Conservation (phyloP, 2,329 filamentous ascomycete species). For the Coniochaeta hoffmannii region DNA sequence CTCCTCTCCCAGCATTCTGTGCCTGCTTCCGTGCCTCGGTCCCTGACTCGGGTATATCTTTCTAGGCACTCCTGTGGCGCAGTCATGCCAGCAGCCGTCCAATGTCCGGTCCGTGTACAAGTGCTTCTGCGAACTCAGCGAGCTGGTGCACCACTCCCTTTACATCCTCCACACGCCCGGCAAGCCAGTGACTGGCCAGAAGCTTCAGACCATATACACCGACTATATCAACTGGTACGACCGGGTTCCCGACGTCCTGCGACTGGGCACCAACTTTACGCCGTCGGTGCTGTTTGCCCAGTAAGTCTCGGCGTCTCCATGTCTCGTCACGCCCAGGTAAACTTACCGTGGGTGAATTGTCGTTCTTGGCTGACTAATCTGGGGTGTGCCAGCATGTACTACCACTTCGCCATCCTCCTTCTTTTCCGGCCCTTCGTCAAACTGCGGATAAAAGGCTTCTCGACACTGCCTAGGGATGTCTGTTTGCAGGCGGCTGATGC, state of each 20-base stretch:
- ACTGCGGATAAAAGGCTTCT: slow-evolving; percentile 53
- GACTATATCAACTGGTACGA: slow-evolving; percentile 68
- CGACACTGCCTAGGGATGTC: slow-evolving; percentile 56
- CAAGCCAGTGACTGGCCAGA: slow-evolving; percentile 54
- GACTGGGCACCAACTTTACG: slow-evolving; percentile 61
- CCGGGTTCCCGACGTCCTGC: slow-evolving; percentile 54
- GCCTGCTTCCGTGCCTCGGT: no score
- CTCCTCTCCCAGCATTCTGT: not conserved
- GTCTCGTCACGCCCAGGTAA: no score
- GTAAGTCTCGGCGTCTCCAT: no score
- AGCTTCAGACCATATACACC: slow-evolving; percentile 56
- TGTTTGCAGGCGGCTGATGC: slow-evolving; percentile 56
- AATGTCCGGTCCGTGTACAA: slow-evolving; percentile 63
- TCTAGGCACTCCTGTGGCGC: slow-evolving; percentile 43
- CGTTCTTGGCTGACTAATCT: slow-evolving; percentile 1
- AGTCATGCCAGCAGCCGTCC: slow-evolving; percentile 53
- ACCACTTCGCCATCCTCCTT: slow-evolving; percentile 63
- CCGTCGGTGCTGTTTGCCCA: slow-evolving; percentile 68
- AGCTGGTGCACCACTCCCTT: slow-evolving; percentile 64
- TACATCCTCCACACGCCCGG: slow-evolving; percentile 67
- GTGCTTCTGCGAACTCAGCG: slow-evolving; percentile 64
- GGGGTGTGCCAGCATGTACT: slow-evolving; percentile 54
- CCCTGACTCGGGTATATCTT: not conserved
- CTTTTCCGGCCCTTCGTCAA: slow-evolving; percentile 68
- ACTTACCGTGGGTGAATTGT: no score